Base-by-base conservation (phyloP, 2,329 filamentous ascomycete species). In the Camillea tinctor region DNA sequence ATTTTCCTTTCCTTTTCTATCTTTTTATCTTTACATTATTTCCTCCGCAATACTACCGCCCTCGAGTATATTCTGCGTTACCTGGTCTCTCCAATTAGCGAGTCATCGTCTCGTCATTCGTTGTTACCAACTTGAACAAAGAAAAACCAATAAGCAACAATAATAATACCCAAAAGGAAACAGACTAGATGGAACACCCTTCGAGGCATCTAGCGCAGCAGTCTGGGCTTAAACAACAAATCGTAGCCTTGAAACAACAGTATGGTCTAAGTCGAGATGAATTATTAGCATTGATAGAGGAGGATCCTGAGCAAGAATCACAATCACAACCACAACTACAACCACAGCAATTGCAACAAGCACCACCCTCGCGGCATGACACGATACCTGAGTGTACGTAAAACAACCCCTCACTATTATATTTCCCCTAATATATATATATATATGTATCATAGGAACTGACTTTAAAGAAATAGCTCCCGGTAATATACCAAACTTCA, bases 171-270 rank as follows among this genome's bases (percentile, higher is more conserved):
- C 8, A 30, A 30, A 30, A 60, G 24, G 40, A 21, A 36, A 53
- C 48, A 48, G 57, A 50, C 59, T 20, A 64, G 64, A 72, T 72
- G 69, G 70, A 70, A 58, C 67, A 73, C 62, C 69, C 70, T 23
- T 72, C 70, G 60, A 66, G 70, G 60, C 71, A 71, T 60, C 51
- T 73, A 50, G 72, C 69, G 50, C 68, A 71, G n/a, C n/a, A 63
- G 72, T 71, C n/a, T n/a, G n/a, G n/a, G n/a, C n/a, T n/a, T 56
- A 69, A 71, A 62, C 64, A 71, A 58, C 71, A 72, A 55, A 67
- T 74, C 56, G 71, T 73, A 58, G 72, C 72, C 61, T 62, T 74
- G 53, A 73, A 73, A 60, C 69, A 73, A 60, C 69, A 74, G 58
- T 68, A 71, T n/a, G 72, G 72, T 50, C 67, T 74, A 8, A 73